Evolutionary conservation across 2,329 filamentous ascomycete species (phyloP), one percentile per base, ranked within the genome.

Genomic region (Orbilia quercus): DNA sequence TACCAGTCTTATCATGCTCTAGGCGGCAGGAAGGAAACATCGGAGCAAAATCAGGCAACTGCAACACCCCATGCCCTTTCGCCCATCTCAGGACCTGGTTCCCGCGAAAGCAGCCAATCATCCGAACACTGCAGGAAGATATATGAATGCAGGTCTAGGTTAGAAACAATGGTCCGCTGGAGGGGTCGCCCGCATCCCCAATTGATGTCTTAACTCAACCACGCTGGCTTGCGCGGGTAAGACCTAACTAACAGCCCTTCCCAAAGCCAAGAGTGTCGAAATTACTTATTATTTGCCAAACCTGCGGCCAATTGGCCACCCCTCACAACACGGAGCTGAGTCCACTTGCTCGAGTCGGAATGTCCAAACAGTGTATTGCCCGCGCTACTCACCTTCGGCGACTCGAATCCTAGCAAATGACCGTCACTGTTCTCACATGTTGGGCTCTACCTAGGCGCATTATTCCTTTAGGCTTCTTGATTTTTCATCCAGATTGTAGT

Each of bases 1-100:
- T 48, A 23, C 54, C 42, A 34, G 54, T 73, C 53, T 73, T 73
- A 66, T 73, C 69, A 45, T 62, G 22, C 50, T 73, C 58, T 73
- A 73, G 69, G 69, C 67, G 67, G 59, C 69, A 73, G 69, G 60
- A 60, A 65, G 69, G 54, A 62, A 55, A 42, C 47, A 50, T 25
- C 45, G 36, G 23, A 23, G 60, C 25, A 60, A 57, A 65, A 73
- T 66, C 60, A 73, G 69, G 69, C 69, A 73, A 60, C 69, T 73
- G 69, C 62, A 59, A 50, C 60, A 69, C 48, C 9, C 64, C 54
- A 57, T 53, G 47, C 20, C 28, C n/a, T 40, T 55, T 62, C 38
- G 22, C 36, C 55, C 64, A 45, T 60, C 65, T 65, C 54, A 23
- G 54, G 60, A 51, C 69, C 69, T 54, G 54, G 69, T 54, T 55